Evolutionary conservation across 2,329 filamentous ascomycete species (phyloP).

Genomic region (Endothia cerciana): DNA sequence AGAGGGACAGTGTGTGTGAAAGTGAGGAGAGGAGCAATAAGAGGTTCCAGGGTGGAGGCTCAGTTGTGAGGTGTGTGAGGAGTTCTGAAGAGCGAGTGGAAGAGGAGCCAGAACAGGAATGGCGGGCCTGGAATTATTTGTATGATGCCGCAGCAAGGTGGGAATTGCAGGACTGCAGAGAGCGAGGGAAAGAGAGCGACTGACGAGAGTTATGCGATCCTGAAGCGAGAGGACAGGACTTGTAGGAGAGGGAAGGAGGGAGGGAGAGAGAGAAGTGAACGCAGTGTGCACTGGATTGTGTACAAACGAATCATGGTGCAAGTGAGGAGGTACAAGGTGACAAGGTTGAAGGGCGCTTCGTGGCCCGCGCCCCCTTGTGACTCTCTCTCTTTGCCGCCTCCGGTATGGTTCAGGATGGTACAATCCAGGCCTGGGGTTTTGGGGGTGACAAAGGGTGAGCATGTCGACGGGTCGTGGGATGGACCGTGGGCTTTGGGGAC

Average conservation of each 20-base stretch:
- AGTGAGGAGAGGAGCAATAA: not conserved
- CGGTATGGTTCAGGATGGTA: slow-evolving; percentile 6
- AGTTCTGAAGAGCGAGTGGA: not conserved
- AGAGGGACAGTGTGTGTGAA: not conserved
- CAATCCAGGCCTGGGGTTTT: not conserved
- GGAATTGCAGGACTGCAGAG: slow-evolving; percentile 6
- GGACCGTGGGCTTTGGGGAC: not conserved
- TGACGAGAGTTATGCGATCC: not conserved
- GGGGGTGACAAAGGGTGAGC: no score
- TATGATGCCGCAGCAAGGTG: not conserved
- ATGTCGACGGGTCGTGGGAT: not conserved
- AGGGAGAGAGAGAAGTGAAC: not conserved
- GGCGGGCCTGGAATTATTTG: not conserved
- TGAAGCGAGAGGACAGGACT: not conserved
- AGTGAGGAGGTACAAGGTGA: slow-evolving; percentile 1
- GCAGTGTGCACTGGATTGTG: not conserved
- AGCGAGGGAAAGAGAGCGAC: slow-evolving; percentile 1
- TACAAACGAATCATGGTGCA: not conserved
- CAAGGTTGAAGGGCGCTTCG: slow-evolving; percentile 4
- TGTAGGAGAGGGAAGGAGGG: not conserved
- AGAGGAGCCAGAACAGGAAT: not conserved
- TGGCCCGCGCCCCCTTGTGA: slow-evolving; percentile 10
- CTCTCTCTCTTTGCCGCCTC: not conserved
- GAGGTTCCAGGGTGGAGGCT: not conserved
- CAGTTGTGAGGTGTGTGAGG: not conserved